Conservation (phyloP, 2,329 filamentous ascomycete species). For the Septoria linicola region DNA sequence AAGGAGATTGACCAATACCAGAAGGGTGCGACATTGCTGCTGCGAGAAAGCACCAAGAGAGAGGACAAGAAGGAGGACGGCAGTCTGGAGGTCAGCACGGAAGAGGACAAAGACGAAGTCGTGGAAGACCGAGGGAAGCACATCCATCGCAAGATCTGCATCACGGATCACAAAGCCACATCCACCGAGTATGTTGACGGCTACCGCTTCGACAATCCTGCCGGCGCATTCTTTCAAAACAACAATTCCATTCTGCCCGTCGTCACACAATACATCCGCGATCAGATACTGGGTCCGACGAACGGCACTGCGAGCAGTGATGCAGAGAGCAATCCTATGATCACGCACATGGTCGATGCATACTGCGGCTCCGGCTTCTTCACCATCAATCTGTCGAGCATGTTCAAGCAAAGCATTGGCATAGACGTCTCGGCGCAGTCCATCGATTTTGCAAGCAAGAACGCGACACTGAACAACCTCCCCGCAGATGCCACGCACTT, state of each 20-base stretch:
- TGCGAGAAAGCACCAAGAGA: conserved; percentile 80
- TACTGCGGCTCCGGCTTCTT: conserved; percentile 98
- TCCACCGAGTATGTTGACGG: conserved; percentile 84
- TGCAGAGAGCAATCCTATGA: conserved; percentile 39
- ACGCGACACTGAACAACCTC: conserved; percentile 75
- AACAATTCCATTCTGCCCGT: conserved; percentile 93
- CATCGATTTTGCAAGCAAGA: conserved; percentile 74
- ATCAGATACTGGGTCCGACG: conserved; percentile 60
- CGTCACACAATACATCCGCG: conserved; percentile 84
- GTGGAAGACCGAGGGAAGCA: conserved; percentile 59
- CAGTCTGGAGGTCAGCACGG: conserved; percentile 37
- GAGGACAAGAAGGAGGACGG: conserved; percentile 49
- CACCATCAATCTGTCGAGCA: conserved; percentile 83
- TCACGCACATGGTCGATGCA: conserved; percentile 91
- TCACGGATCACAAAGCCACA: conserved; percentile 79
- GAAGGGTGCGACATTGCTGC: conserved; percentile 80
- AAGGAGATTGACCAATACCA: conserved; percentile 69
- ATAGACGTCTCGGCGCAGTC: conserved; percentile 83
- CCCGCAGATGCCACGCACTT: conserved; percentile 69
- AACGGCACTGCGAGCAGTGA: conserved; percentile 27
- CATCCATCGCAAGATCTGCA: conserved; percentile 80
- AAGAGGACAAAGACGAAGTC: conserved; percentile 49
- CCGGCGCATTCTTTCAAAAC: conserved; percentile 97
- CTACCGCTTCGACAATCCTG: conserved; percentile 85
- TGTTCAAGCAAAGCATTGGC: conserved; percentile 77